These are phyloP conservation scores for Pelargonium myrrhifolium DNA, from an alignment of 441 rosid species.

Conservation along the genomic window DNA sequence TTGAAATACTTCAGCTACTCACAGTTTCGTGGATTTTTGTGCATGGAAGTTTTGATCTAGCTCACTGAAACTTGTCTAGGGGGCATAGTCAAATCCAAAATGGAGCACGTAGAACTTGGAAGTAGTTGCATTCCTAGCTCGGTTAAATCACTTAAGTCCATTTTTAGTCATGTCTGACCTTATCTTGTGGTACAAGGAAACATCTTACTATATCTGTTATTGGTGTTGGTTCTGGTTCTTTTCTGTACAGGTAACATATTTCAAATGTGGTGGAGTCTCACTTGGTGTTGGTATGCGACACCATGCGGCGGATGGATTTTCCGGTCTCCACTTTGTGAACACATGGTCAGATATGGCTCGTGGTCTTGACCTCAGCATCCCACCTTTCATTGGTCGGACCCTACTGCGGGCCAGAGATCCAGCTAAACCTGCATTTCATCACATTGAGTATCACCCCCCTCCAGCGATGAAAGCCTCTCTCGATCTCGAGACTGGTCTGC, in stretches of 20 bases:
- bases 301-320: constrained; percentile 88
- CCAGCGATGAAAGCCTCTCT: constrained; percentile 48
- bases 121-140: not conserved
- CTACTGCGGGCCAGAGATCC: constrained; percentile 86
- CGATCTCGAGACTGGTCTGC: constrained; percentile 31
- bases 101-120: not conserved
- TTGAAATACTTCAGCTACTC: no score
- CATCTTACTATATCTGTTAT: no score
- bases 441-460: constrained; percentile 69
- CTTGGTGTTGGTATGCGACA: constrained; percentile 99
- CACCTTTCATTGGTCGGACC: constrained; percentile 86
- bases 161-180: no score
- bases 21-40: no score
- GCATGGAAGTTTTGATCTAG: no score
- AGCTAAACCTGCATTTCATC: constrained; percentile 62
- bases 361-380: constrained; percentile 57
- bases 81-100: no score
- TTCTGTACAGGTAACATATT: constrained; percentile 51
- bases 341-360: constrained; percentile 94
- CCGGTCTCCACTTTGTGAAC: constrained; percentile 89
- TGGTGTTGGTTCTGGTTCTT: not conserved
- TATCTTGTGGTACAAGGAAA: no score
- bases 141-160: not conserved
- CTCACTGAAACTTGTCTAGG: no score
- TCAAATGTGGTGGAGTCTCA: constrained; percentile 92